Evolutionary conservation across 1,139 yeast species (phyloP), one percentile per base, ranked within the genome.

Genomic region (Blastobotrys apis): DNA sequence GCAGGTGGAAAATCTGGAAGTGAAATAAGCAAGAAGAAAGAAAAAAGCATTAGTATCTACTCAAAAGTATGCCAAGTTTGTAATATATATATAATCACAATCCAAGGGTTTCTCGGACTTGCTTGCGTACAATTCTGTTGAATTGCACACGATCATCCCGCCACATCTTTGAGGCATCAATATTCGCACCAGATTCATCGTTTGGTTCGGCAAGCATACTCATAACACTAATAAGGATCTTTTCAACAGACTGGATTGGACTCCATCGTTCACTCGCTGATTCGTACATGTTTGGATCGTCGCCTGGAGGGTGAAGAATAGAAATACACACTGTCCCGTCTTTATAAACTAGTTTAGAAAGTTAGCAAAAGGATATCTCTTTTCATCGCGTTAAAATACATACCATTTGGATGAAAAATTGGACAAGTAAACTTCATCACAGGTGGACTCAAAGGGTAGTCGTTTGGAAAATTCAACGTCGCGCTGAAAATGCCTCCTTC

Each of bases 191-290:
- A 58, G 95, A 84, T 64, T 90, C 97, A 25, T 87, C 85, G 61
- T 92, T 92, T 3, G 98, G 97, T 64, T 92, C 97, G 39, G 97
- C 95, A 53, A 92, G 74, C 97, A 92, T 90, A 57, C 95, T 84
- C 76, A 88, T 80, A 22, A 92, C 97, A 64, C 95, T 84, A 49
- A 92, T 68, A 51, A 92, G 71, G 49, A 92, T 92, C 75, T 92
- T 92, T 67, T 92, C 98, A 22, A 92, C 90, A 59, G 95, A 85
- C 64, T 92, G 98, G 36, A 92, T 92, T 0, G 98, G 98, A 5
- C 95, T 84, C 98, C 98, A 92, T 53, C 98, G 73, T 66, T 92
- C 98, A 53, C 90, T 94, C 0, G 97, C 95, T 27, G 86, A 67
- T 64, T 92, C 98, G 66, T 92, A 92, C 73, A 84, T 90, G 64